Percentiles rank a stretch among this genome's conserved stretches.
Conservation (phyloP, 2,329 filamentous ascomycete genomes). For the Aspergillus bombycis region DNA sequence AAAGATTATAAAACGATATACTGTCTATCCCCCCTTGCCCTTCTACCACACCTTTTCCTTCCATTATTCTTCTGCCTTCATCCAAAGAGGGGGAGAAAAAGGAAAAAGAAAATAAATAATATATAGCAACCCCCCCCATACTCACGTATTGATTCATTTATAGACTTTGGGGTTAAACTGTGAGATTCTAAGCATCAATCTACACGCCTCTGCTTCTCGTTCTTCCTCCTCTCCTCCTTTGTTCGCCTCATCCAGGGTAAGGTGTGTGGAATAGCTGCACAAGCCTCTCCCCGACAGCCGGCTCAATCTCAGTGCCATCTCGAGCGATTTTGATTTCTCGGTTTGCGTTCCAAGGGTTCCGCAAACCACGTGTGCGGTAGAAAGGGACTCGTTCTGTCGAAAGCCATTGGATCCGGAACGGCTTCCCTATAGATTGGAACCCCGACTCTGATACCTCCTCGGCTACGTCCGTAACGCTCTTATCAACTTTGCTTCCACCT, state of each 20-base stretch:
- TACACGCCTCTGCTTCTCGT: background rate
- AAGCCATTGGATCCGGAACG: conserved; percentile 88
- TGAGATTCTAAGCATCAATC: background rate
- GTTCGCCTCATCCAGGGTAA: background rate
- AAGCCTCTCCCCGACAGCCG: conserved; percentile 74
- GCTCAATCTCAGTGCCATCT: conserved; percentile 91
- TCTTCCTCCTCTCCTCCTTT: background rate
- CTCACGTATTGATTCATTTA: background rate
- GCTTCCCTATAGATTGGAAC: conserved; percentile 80
- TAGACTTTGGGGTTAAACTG: background rate
- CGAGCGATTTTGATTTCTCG: conserved; percentile 94
- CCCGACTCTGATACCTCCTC: conserved; percentile 47
- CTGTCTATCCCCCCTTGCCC: no score
- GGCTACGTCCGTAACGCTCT: conserved; percentile 52
- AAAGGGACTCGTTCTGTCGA: conserved; percentile 84
- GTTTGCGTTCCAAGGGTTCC: conserved; percentile 95
- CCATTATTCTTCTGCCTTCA: background rate
- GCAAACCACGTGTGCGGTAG: conserved; percentile 80
- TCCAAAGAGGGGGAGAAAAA: background rate
- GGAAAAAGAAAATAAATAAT: background rate
- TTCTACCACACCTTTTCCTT: background rate
- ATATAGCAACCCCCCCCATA: background rate
- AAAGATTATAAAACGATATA: no score
- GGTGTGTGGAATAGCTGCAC: conserved; percentile 74
- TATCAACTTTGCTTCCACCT: conserved; percentile 37